A percentile compares a stretch with the other conserved stretches of the same genome.
Evolutionary conservation across 2,329 filamentous ascomycete genomes (phyloP).

Genomic region (Microdochium trichocladiopsis): DNA sequence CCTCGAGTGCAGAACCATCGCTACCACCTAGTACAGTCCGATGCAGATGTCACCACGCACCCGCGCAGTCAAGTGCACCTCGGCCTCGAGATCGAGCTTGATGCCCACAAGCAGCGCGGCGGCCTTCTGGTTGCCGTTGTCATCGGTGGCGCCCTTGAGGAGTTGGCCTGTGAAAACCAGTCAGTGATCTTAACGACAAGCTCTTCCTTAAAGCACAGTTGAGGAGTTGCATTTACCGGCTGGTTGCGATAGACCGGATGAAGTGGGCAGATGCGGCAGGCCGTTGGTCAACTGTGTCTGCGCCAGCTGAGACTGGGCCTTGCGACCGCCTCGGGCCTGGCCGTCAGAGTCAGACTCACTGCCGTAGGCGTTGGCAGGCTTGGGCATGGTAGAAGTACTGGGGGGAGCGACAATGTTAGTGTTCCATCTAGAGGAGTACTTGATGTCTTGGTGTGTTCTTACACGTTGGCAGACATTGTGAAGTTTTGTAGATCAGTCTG

Average conservation of each 20-base stretch:
- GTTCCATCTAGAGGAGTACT: background rate
- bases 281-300: constrained; percentile 10
- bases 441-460: constrained; percentile 3
- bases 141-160: constrained; percentile 49
- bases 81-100: constrained; percentile 56
- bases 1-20: background rate
- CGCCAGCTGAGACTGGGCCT: constrained; percentile 4
- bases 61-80: constrained; percentile 53
- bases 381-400: constrained; percentile 15
- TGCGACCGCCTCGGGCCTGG: constrained; percentile 17
- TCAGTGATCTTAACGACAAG: no score
- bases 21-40: constrained; percentile 41
- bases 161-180: constrained; percentile 35
- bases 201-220: no score
- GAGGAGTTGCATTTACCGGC: constrained; percentile 20
- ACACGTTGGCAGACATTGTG: constrained; percentile 12
- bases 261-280: constrained; percentile 14
- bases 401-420: constrained; percentile 8
- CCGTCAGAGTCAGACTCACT: constrained; percentile 29
- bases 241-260: constrained; percentile 22
- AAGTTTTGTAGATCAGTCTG: background rate
- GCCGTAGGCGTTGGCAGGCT: constrained; percentile 20
- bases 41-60: constrained; percentile 55
- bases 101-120: constrained; percentile 54
- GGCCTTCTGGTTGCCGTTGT: constrained; percentile 48